phyloP scores from a whole-genome alignment of 257 asterid species.

The Solanum okadae region DNA sequence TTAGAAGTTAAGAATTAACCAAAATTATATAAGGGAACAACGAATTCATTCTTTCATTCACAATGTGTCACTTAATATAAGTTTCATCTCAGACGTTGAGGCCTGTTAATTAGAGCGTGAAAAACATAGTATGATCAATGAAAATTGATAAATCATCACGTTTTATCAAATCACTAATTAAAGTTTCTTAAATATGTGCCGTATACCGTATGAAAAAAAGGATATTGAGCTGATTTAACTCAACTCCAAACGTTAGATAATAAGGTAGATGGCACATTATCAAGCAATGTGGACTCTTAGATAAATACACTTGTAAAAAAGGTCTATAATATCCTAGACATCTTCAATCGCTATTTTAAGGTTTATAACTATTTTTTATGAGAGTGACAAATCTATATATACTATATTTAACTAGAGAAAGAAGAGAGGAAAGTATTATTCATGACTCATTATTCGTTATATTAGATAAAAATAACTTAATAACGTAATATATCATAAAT shows the following conservation, averaged over 20 bases:
- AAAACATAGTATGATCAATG: not conserved
- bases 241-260: not conserved
- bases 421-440: not conserved
- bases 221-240: not conserved
- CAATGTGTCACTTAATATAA: not conserved
- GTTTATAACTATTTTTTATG: too few relatives aligned
- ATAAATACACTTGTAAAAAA: not conserved
- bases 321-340: not conserved
- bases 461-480: too few relatives aligned
- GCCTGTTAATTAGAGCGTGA: not conserved
- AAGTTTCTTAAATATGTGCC: not conserved
- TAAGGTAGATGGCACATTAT: not conserved
- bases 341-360: too few relatives aligned
- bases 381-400: too few relatives aligned
- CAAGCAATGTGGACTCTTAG: not conserved
- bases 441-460: too few relatives aligned
- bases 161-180: not conserved
- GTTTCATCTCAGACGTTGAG: not conserved
- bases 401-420: not conserved
- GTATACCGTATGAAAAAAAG: not conserved
- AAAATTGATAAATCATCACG: not conserved
- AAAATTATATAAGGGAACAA: not conserved
- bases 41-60: not conserved
- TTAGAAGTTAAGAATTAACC: not conserved
- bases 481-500: too few relatives aligned